Base-by-base conservation (phyloP, 768 basidiomycete genomes). In the Fistulinella prunicolor region DNA sequence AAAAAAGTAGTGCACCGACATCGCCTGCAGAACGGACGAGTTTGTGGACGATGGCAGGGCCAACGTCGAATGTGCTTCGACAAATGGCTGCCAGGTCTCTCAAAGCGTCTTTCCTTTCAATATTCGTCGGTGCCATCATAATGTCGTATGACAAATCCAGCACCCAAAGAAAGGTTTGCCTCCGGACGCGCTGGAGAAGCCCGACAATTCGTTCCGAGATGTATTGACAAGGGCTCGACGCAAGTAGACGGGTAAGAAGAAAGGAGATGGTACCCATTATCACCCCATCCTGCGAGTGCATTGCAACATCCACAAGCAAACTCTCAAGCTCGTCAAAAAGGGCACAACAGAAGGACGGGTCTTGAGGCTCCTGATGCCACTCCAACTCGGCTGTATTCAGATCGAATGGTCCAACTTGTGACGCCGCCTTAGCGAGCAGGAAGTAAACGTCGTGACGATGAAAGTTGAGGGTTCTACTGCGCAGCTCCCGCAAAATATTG, bases 1-100 rank as follows among this genome's bases (percentile, higher is more conserved):
- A 73, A 28, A 62, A 58, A 17, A 70, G 42, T 7, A 36, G 35
- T 4, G 17, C 35, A 6, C 10, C 6, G 16, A 36, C 13, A 36
- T 19, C 35, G 4, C 17, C 35, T 19, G 17, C 35, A 7, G 35
- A 5, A 10, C 17, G 5, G 17, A 36, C 4, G 35, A 36, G 16
- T 19, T 36, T 36, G 16, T 3, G 10, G 5, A 19, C 13, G 12
- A 36, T 17, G 17, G 5, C 17, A 13, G 35, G 35, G 35, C 13
- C 35, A 19, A 36, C 35, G 10, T 36, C 17, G 17, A 36, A 19
- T 8, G 35, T 36, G 35, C 35, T 19, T 13, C 35, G 35, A 19
- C 35, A 36, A 36, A 36, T 13, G 10, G 35, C 35, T 17, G 35
- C 35, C 16, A 19, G 4, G 13, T 36, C 35, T 10, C 16, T 4